phyloP scores from a whole-genome alignment of 2,329 filamentous ascomycete genomes.

The Fusarium sp. region DNA sequence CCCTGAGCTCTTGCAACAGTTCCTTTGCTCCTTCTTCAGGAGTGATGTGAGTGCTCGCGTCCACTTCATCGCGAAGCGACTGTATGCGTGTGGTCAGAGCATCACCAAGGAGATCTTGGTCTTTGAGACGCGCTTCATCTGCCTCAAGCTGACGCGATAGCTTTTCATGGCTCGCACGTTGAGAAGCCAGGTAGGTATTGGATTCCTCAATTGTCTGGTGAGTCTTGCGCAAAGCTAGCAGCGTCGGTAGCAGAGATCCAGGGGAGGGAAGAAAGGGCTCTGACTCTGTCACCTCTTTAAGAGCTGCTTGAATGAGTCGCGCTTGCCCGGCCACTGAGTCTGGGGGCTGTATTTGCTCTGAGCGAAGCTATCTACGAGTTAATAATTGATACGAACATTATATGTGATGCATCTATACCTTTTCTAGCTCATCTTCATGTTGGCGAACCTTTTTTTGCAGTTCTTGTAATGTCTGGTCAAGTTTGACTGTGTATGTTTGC shows the following conservation, averaged over 20 bases:
- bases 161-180: constrained; percentile 58
- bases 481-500: constrained; percentile 57
- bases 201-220: constrained; percentile 75
- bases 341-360: constrained; percentile 40
- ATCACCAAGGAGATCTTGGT: constrained; percentile 68
- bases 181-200: constrained; percentile 67
- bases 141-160: constrained; percentile 63
- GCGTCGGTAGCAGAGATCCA: constrained; percentile 76
- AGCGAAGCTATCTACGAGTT: constrained; percentile 47
- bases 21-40: constrained; percentile 73
- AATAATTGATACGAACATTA: background rate
- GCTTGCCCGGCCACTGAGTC: constrained; percentile 51
- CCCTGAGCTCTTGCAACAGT: constrained; percentile 70
- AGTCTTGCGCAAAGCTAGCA: constrained; percentile 78
- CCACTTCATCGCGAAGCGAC: constrained; percentile 68
- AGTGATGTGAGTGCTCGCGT: constrained; percentile 69
- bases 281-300: constrained; percentile 71
- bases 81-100: constrained; percentile 70
- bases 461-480: constrained; percentile 77
- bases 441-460: constrained; percentile 71
- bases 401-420: constrained; percentile 52
- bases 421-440: constrained; percentile 64
- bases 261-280: constrained; percentile 75
- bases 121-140: constrained; percentile 64
- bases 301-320: constrained; percentile 71